These are phyloP conservation scores for Carex scoparia DNA, from an alignment of 176 grass and related monocot genomes.

Conservation along the genomic window DNA sequence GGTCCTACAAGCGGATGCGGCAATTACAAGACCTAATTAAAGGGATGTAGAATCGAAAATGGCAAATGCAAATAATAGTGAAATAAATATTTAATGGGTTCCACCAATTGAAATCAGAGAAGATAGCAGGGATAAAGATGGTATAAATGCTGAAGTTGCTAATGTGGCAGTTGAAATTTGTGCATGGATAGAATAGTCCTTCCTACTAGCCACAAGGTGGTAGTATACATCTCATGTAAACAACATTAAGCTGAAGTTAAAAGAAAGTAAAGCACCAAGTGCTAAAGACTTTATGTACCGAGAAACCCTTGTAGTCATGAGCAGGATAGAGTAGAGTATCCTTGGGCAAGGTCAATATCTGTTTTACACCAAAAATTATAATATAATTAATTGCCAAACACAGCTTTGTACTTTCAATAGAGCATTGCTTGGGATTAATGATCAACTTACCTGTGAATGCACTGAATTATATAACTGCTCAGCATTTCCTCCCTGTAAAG, in stretches of 20 bases:
- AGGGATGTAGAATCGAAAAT: background rate
- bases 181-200: background rate
- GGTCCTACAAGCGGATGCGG: background rate
- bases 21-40: background rate
- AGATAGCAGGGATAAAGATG: background rate
- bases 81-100: background rate
- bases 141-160: background rate
- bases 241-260: background rate
- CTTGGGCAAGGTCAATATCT: slow-evolving; percentile 86
- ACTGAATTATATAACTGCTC: slow-evolving; percentile 68
- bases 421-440: background rate
- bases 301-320: slow-evolving; percentile 98
- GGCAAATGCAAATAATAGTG: background rate
- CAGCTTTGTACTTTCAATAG: background rate
- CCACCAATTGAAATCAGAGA: background rate
- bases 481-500: slow-evolving; percentile 72
- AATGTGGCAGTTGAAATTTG: background rate
- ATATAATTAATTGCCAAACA: background rate
- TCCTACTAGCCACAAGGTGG: background rate
- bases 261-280: background rate
- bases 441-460: slow-evolving; percentile 87
- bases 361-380: slow-evolving; percentile 14
- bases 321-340: slow-evolving; percentile 85
- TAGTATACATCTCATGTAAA: background rate
- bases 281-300: slow-evolving; percentile 37